Base-by-base conservation (phyloP, 805 yeast genomes). In the Wickerhamiella sergipiensis region DNA sequence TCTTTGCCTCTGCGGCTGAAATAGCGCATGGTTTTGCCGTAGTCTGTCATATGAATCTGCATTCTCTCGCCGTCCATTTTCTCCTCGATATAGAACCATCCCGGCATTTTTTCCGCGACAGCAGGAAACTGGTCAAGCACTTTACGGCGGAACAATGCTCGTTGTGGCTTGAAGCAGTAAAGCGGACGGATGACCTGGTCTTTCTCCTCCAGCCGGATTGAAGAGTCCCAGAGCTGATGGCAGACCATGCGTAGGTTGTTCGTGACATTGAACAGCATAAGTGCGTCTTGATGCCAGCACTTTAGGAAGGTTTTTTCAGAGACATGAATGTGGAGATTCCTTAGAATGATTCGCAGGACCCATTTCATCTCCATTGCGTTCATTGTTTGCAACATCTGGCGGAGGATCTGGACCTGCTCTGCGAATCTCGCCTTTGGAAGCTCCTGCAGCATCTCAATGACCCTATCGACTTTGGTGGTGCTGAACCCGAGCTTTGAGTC, bases 21-120 rank as follows among this genome's bases (percentile, higher is more conserved):
- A 61, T 73, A 81, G 53, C 69, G 70, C 61, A 75, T 76, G 33
- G 52, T 53, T 39, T 60, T 58, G 10, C 76, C 81, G 52, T 62
- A 62, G 8, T 77, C 67, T 43, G 70, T 64, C 68, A 79, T 77
- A 63, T 90, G 98, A 45, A 88, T 57, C 50, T 85, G 81, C 58
- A 86, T 79, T 57, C 98, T 68, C 64, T 90, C 97, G 2, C 97
- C 98, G 65, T 90, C 97, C 68, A 88, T 75, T 62, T 90, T 90
- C 63, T 90, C 97, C 61, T 90, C 97, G 9, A 90, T 78, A 49
- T 73, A 74, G 59, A 87, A 86, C 23, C 72, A 68, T n/a, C 54
- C 55, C 9, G 60, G 62, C 52, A 54, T 47, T 49, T 54, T 64
- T 23, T 45, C 64, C 21, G 66, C 64, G 61, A 84, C 68, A 22